A percentile compares a stretch with the other conserved stretches of the same genome.
phyloP scores from a whole-genome alignment of 2,329 filamentous ascomycete species.

The Hypoxylon sp. region DNA sequence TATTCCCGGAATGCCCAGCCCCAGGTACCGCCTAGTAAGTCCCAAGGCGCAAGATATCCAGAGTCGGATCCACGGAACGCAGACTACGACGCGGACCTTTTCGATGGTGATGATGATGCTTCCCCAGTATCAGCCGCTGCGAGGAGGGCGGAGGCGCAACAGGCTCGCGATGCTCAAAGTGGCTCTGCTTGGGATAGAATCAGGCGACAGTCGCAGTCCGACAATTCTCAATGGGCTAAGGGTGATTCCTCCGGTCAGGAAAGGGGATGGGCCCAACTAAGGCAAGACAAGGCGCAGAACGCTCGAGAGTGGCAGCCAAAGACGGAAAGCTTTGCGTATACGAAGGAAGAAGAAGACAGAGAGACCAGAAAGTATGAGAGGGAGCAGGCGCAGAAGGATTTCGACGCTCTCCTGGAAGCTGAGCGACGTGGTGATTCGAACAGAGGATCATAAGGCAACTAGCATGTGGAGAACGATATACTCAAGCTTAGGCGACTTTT shows the following conservation, averaged over 20 bases:
- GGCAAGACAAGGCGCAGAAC: conserved; percentile 44
- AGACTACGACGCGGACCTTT: conserved; percentile 42
- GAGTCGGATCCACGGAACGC: conserved; percentile 15
- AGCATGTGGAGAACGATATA: background rate
- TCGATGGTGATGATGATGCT: conserved; percentile 56
- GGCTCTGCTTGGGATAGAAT: conserved; percentile 62
- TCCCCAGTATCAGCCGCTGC: conserved; percentile 57
- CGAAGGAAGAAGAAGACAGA: conserved; percentile 55
- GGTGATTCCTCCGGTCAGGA: conserved; percentile 50
- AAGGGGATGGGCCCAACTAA: conserved; percentile 46
- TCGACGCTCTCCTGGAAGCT: conserved; percentile 62
- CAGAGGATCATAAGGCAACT: conserved; percentile 12
- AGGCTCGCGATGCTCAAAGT: conserved; percentile 34
- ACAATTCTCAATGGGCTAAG: conserved; percentile 36
- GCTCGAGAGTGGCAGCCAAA: conserved; percentile 38
- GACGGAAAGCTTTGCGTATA: conserved; percentile 54
- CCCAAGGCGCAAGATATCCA: conserved; percentile 5
- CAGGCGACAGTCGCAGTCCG: conserved; percentile 53
- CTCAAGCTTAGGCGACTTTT: background rate
- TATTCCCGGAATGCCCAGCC: conserved; percentile 25
- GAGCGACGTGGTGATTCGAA: conserved; percentile 52
- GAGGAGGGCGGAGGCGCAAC: conserved; percentile 41
- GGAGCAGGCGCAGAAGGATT: conserved; percentile 63
- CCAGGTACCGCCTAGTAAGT: conserved; percentile 11
- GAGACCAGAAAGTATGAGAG: conserved; percentile 55